Conservation (phyloP, 352 stramenopile genomes). For the Saprolegnia parasitica region DNA sequence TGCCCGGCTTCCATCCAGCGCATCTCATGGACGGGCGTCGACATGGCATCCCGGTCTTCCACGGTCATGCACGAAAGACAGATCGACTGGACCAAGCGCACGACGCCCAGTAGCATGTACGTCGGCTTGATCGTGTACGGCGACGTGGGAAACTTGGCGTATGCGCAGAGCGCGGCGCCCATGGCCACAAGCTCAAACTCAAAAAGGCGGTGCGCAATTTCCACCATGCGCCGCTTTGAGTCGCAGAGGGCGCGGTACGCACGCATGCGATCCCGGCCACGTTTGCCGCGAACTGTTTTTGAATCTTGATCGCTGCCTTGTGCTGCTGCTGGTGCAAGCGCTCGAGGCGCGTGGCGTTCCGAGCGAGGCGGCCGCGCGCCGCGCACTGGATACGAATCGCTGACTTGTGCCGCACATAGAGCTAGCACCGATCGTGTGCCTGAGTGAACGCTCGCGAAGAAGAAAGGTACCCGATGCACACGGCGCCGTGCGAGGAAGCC, state of each 20-base stretch:
- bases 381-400: slow-evolving; percentile 54
- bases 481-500: slow-evolving; percentile 61
- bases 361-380: slow-evolving; percentile 50
- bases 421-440: slow-evolving; percentile 29
- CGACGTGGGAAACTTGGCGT: slow-evolving; percentile 24
- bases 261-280: slow-evolving; percentile 55
- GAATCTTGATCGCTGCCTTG: slow-evolving; percentile 37
- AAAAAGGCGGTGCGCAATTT: slow-evolving; percentile 32
- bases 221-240: slow-evolving; percentile 33
- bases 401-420: slow-evolving; percentile 64
- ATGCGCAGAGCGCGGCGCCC: slow-evolving; percentile 30
- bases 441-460: background rate
- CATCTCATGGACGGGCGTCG: slow-evolving; percentile 35
- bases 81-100: slow-evolving; percentile 53
- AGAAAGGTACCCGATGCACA: slow-evolving; percentile 33
- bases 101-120: slow-evolving; percentile 58
- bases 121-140: slow-evolving; percentile 34
- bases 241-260: slow-evolving; percentile 45
- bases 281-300: slow-evolving; percentile 56
- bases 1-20: slow-evolving; percentile 59
- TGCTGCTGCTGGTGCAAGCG: slow-evolving; percentile 29
- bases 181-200: slow-evolving; percentile 46
- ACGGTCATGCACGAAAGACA: slow-evolving; percentile 56
- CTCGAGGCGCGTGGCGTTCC: slow-evolving; percentile 32
- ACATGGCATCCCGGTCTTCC: slow-evolving; percentile 36